A percentile compares a stretch with the other conserved stretches of the same genome.
Evolutionary conservation across 2,329 filamentous ascomycete species (phyloP).

Genomic region (Xylaria sp.): DNA sequence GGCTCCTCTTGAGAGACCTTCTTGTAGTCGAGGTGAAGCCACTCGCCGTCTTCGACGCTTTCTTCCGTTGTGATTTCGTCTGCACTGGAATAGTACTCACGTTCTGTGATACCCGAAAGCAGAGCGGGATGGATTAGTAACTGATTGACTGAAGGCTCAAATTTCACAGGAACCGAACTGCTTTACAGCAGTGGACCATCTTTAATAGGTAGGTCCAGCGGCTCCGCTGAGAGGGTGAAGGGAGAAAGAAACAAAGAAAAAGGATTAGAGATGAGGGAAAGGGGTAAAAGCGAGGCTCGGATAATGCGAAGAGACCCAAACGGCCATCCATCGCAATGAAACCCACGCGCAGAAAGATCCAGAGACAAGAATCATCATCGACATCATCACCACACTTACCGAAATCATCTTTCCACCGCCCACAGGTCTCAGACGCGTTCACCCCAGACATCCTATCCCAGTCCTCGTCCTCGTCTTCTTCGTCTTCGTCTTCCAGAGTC

Average conservation of each 20-base stretch:
- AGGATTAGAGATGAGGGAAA: too few relatives aligned
- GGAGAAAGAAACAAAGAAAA: neutral
- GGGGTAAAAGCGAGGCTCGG: neutral
- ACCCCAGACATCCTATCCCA: neutral
- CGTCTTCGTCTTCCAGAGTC: neutral
- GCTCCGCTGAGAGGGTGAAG: neutral
- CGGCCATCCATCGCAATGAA: neutral
- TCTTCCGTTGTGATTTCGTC: slow-evolving; percentile 2
- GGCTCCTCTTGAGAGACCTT: neutral
- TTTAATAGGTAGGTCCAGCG: neutral
- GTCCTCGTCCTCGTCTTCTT: neutral
- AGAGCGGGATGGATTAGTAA: neutral
- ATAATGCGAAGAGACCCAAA: neutral
- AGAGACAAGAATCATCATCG: neutral
- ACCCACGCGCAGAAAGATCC: neutral
- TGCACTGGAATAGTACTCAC: neutral
- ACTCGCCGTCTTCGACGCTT: neutral
- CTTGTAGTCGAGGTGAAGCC: neutral
- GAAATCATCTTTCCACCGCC: neutral
- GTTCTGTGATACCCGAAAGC: neutral
- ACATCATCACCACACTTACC: neutral
- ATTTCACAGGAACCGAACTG: neutral
- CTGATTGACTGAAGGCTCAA: neutral
- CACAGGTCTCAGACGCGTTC: neutral
- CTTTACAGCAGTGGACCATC: neutral